These are phyloP conservation scores for Ganoderma leucocontextum DNA, from an alignment of 1,284 basidiomycete genomes.

Conservation along the genomic window DNA sequence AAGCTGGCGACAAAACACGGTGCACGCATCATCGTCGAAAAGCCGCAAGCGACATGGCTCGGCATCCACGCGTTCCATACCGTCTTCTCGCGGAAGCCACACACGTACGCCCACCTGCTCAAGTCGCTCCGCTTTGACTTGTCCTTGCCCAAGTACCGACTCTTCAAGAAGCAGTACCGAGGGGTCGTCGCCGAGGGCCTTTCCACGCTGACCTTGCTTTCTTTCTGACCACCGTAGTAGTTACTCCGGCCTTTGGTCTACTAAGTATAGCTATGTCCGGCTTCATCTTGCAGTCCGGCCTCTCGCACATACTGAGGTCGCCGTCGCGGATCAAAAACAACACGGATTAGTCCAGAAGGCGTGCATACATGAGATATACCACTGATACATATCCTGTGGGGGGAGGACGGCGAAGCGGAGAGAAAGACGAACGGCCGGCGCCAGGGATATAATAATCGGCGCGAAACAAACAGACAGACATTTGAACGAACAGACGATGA, in stretches of 20 bases:
- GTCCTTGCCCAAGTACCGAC: slow-evolving; percentile 51
- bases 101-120: slow-evolving; percentile 56
- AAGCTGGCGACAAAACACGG: slow-evolving; percentile 50
- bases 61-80: slow-evolving; percentile 80
- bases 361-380: slow-evolving; percentile 37
- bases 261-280: background rate
- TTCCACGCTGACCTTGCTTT: slow-evolving; percentile 29
- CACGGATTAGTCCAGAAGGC: slow-evolving; percentile 31
- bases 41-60: slow-evolving; percentile 73
- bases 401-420: slow-evolving; percentile 4
- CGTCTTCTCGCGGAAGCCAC: slow-evolving; percentile 65
- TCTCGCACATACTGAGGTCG: background rate
- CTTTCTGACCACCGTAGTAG: slow-evolving; percentile 17
- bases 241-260: background rate
- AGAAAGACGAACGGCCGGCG: slow-evolving; percentile 3
- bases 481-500: slow-evolving; percentile 13
- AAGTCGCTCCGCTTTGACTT: slow-evolving; percentile 60
- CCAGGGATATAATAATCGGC: slow-evolving; percentile 25
- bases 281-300: background rate
- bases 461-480: slow-evolving; percentile 8
- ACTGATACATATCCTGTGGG: slow-evolving; percentile 35
- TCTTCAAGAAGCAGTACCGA: slow-evolving; percentile 53
- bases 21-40: slow-evolving; percentile 53
- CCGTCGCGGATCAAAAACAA: slow-evolving; percentile 21
- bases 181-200: slow-evolving; percentile 57